phyloP scores from a whole-genome alignment of 306 rosid species.

The Adenanthera pavonina region DNA sequence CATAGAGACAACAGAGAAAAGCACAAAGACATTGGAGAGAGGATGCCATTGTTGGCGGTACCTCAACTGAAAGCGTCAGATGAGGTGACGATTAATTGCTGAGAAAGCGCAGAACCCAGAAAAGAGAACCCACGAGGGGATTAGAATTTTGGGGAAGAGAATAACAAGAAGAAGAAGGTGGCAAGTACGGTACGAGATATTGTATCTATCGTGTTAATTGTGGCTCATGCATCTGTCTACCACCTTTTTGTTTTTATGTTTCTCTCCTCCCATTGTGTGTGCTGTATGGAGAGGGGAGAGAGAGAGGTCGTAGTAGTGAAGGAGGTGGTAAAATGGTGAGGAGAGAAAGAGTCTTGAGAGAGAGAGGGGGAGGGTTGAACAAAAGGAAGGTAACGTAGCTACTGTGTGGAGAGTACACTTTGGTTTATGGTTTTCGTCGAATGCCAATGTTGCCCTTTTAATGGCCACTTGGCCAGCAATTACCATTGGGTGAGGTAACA shows the following conservation, averaged over 20 bases:
- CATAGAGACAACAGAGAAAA: constrained; percentile 38
- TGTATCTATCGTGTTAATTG: constrained; percentile 42
- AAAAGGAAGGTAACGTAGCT: constrained; percentile 42
- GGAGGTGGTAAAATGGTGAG: constrained; percentile 49
- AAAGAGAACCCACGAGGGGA: constrained; percentile 40
- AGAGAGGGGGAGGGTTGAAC: constrained; percentile 33
- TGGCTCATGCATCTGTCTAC: constrained; percentile 95
- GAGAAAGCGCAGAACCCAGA: constrained; percentile 27
- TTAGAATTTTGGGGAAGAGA: constrained; percentile 43
- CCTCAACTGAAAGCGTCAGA: constrained; percentile 50
- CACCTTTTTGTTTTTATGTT: constrained; percentile 59
- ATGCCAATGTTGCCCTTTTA: constrained; percentile 61
- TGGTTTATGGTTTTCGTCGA: constrained; percentile 16
- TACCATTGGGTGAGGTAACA: constrained; percentile 15
- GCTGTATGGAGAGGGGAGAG: constrained; percentile 15
- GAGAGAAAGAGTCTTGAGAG: constrained; percentile 40
- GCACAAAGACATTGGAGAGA: constrained; percentile 8
- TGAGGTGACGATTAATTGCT: constrained; percentile 43
- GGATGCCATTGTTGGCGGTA: constrained; percentile 46
- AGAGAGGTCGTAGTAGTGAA: constrained; percentile 39
- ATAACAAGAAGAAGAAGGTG: constrained; percentile 54
- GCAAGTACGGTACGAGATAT: constrained; percentile 46
- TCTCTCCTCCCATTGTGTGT: constrained; percentile 6
- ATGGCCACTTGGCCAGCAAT: constrained; percentile 33
- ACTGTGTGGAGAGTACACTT: constrained; percentile 27